Percentiles rank a stretch among this genome's conserved stretches.
Conservation (phyloP, 441 rosid species). For the Erodium moschatum region DNA sequence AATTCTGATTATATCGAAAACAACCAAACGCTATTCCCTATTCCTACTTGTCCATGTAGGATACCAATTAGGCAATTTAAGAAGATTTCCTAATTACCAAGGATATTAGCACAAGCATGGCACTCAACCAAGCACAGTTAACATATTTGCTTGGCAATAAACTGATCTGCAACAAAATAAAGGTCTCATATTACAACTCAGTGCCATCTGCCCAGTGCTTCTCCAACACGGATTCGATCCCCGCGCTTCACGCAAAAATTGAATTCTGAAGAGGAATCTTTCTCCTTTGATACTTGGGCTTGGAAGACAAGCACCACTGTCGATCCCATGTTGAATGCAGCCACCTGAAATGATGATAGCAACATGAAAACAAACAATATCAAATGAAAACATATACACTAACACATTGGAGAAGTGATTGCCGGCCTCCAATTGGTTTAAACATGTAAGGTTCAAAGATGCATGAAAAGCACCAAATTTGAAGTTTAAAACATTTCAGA, state of each 20-base stretch:
- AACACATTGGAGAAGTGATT: not conserved
- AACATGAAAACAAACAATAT: conserved; percentile 1
- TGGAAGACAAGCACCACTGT: conserved; percentile 87
- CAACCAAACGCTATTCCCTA: no score
- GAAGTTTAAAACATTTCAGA: not conserved
- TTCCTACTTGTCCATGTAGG: no score
- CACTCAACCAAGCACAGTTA: no score
- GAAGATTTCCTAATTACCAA: no score
- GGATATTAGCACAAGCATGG: no score
- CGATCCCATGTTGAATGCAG: conserved; percentile 85
- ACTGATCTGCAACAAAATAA: no score
- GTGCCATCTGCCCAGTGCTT: conserved; percentile 69
- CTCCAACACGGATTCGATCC: conserved; percentile 62
- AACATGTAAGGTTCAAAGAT: not conserved
- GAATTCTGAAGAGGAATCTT: conserved; percentile 41
- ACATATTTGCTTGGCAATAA: no score
- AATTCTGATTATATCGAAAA: no score
- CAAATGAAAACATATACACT: not conserved
- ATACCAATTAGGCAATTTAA: no score
- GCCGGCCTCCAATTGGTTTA: not conserved
- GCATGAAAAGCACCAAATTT: not conserved
- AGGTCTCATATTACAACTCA: conserved; percentile 15
- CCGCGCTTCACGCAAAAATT: conserved; percentile 50
- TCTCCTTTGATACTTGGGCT: conserved; percentile 44
- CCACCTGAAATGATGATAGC: conserved; percentile 44